Conservation (phyloP, 106 monocot genomes). For the Hemerocallis citrina region DNA sequence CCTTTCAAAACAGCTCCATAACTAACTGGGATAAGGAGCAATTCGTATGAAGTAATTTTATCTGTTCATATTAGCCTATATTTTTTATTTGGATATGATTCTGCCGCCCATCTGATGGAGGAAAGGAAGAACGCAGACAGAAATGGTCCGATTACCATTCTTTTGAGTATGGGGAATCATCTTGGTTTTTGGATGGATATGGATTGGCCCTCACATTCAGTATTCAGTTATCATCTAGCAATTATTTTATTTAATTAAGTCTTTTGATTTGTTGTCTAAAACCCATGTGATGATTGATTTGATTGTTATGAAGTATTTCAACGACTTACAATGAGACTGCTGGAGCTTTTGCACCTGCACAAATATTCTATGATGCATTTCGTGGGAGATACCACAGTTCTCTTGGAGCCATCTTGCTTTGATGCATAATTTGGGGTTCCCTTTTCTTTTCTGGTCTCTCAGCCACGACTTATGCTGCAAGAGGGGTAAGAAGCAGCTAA, state of each 20-base stretch:
- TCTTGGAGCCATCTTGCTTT: slow-evolving; percentile 49
- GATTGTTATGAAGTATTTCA: slow-evolving; percentile 48
- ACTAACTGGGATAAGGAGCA: slow-evolving; percentile 57
- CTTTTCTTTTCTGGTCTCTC: slow-evolving; percentile 89
- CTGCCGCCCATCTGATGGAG: slow-evolving; percentile 82
- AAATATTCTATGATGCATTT: slow-evolving; percentile 78
- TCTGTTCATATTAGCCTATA: slow-evolving; percentile 71
- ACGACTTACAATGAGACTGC: slow-evolving; percentile 74
- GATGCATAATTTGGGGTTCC: slow-evolving; percentile 80
- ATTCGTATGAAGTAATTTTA: slow-evolving; percentile 49
- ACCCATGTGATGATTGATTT: neutral
- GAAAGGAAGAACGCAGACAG: slow-evolving; percentile 77
- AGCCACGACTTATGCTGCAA: slow-evolving; percentile 79
- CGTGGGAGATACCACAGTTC: slow-evolving; percentile 66
- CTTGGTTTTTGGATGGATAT: slow-evolving; percentile 74
- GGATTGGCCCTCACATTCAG: slow-evolving; percentile 80
- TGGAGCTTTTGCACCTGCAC: slow-evolving; percentile 58
- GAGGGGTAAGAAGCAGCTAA: slow-evolving; percentile 82
- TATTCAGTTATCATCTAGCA: slow-evolving; percentile 51
- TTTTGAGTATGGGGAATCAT: slow-evolving; percentile 79
- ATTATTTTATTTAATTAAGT: neutral
- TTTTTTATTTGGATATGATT: slow-evolving; percentile 77
- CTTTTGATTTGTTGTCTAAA: neutral
- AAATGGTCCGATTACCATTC: slow-evolving; percentile 74
- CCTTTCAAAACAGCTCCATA: slow-evolving; percentile 58